Evolutionary conservation across 352 stramenopile genomes (phyloP).

Genomic region (Saprolegnia diclina): DNA sequence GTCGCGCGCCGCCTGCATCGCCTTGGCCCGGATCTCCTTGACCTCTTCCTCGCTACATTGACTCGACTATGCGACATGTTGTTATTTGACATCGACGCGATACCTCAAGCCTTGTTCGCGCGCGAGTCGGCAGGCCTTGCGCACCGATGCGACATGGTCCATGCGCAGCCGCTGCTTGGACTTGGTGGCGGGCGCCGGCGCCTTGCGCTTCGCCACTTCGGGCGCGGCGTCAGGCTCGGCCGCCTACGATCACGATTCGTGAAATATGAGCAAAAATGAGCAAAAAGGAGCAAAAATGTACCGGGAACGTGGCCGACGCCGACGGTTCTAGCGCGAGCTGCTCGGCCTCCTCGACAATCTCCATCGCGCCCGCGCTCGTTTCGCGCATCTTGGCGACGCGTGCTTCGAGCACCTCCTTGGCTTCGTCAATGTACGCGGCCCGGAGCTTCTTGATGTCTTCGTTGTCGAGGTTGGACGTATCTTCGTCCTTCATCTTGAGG

Average conservation of each 20-base stretch:
- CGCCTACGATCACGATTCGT: neutral
- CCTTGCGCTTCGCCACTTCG: neutral
- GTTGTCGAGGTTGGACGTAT: conserved; percentile 72
- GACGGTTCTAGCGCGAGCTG: conserved; percentile 31
- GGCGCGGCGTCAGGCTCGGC: neutral
- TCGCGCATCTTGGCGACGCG: conserved; percentile 74
- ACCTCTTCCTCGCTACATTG: conserved; percentile 57
- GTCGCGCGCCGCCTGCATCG: conserved; percentile 70
- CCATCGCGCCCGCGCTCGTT: conserved; percentile 54
- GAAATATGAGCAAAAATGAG: no score
- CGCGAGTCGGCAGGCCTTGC: conserved; percentile 69
- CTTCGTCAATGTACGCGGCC: conserved; percentile 81
- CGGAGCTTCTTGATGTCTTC: conserved; percentile 86
- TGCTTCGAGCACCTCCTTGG: conserved; percentile 80
- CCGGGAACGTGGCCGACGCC: neutral
- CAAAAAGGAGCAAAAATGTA: neutral
- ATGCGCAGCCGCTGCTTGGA: conserved; percentile 82
- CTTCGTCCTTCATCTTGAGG: conserved; percentile 86
- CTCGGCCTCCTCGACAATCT: conserved; percentile 79
- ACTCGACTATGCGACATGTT: no score
- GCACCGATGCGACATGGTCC: conserved; percentile 79
- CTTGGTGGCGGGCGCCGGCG: conserved; percentile 24
- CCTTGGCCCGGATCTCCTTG: conserved; percentile 54
- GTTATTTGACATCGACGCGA: no score
- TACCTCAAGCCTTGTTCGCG: conserved; percentile 56